Percentiles rank a stretch among this genome's conserved stretches.
Conservation (phyloP, 192 early-diverging fungal species). For the Coemansia sp. region DNA sequence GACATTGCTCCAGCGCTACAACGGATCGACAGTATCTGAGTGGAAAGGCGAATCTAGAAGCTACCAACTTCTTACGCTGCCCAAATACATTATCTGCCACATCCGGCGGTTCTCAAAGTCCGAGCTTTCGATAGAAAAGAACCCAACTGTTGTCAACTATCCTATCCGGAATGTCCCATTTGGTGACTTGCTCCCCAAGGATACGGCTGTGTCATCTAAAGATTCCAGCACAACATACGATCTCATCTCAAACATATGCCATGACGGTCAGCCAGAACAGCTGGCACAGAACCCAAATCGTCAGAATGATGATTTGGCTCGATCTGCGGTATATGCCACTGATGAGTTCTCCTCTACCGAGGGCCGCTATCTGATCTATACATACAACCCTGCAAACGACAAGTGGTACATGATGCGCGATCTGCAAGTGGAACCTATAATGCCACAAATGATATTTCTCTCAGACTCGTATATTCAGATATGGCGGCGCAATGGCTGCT, state of each 20-base stretch:
- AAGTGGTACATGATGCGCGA: conserved; percentile 97
- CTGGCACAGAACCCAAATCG: conserved; percentile 3
- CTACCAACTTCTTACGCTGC: conserved; percentile 73
- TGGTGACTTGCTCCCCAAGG: conserved; percentile 61
- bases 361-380: conserved; percentile 80
- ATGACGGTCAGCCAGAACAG: conserved; percentile 68
- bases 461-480: conserved; percentile 93
- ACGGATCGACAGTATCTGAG: conserved; percentile 62
- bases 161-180: conserved; percentile 85
- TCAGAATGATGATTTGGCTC: neutral
- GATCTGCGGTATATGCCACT: conserved; percentile 1
- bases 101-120: conserved; percentile 89
- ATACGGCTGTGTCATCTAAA: conserved; percentile 35
- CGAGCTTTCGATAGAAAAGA: conserved; percentile 83
- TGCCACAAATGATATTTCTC: conserved; percentile 92
- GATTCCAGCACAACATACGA: conserved; percentile 57
- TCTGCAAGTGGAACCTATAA: conserved; percentile 85
- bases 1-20: conserved; percentile 79
- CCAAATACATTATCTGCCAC: conserved; percentile 85
- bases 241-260: conserved; percentile 87
- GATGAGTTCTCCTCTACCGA: conserved; percentile 51
- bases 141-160: conserved; percentile 96
- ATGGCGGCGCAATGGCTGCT: conserved; percentile 11
- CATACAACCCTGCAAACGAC: conserved; percentile 70
- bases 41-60: conserved; percentile 59